A percentile compares a stretch with the other conserved stretches of the same genome.
phyloP scores from a whole-genome alignment of 2,329 filamentous ascomycete genomes.

The Didymella pomorum region DNA sequence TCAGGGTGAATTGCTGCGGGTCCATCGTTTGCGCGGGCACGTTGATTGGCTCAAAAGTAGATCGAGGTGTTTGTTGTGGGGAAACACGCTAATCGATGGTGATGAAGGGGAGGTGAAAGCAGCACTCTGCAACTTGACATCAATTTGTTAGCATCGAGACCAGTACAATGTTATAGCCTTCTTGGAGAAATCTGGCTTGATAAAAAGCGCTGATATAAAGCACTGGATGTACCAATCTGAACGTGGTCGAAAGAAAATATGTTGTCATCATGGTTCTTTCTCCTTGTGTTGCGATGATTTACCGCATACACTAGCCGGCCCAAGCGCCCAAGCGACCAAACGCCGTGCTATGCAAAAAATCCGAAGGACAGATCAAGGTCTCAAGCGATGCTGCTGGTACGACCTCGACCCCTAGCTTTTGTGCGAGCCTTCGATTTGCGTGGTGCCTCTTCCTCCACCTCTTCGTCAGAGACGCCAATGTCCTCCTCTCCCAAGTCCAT shows the following conservation, averaged over 20 bases:
- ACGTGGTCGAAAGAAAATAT: background rate
- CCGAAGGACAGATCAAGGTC: background rate
- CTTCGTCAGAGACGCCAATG: conserved; percentile 36
- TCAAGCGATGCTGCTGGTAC: conserved; percentile 24
- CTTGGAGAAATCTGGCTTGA: background rate
- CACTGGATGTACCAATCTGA: background rate
- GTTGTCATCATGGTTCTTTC: background rate
- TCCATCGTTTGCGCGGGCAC: background rate
- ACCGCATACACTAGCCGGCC: background rate
- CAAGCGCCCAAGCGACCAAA: conserved; percentile 12
- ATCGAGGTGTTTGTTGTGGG: background rate
- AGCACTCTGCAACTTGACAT: background rate
- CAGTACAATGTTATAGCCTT: background rate
- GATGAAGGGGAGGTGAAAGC: conserved; percentile 4
- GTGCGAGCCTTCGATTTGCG: conserved; percentile 33
- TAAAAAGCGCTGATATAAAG: too few species aligned
- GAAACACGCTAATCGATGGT: background rate
- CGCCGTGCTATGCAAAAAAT: conserved; percentile 27
- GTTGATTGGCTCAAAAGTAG: background rate
- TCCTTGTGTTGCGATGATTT: background rate
- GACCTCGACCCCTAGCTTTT: conserved; percentile 29
- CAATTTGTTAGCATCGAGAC: background rate
- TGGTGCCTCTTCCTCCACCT: conserved; percentile 25
- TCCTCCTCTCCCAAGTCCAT: conserved; percentile 39
- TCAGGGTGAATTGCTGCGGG: background rate